Evolutionary conservation across 352 stramenopile genomes (phyloP).

Genomic region (Hyaloperonospora brassicae): DNA sequence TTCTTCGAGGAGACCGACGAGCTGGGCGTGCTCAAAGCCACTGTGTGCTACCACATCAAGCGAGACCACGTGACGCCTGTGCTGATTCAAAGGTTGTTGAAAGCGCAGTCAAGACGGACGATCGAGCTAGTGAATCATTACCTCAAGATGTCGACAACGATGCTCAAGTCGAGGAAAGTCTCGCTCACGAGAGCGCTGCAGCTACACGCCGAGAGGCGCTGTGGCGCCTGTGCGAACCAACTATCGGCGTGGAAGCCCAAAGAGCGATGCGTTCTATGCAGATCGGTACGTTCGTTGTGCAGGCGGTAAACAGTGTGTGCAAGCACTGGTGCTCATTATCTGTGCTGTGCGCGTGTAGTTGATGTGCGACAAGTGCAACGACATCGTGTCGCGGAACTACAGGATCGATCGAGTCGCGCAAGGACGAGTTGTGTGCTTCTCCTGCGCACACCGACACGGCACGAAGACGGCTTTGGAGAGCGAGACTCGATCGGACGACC

Average conservation of each 20-base stretch:
- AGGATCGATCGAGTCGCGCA: constrained; percentile 31
- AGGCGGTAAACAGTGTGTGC: not conserved
- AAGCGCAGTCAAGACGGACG: constrained; percentile 49
- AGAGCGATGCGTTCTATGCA: constrained; percentile 50
- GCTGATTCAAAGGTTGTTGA: constrained; percentile 44
- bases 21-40: constrained; percentile 39
- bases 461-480: constrained; percentile 13
- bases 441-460: constrained; percentile 44
- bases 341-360: constrained; percentile 31
- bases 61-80: constrained; percentile 32
- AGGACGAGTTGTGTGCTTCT: constrained; percentile 43
- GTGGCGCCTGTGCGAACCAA: constrained; percentile 49
- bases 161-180: constrained; percentile 28
- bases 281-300: constrained; percentile 45
- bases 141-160: constrained; percentile 43
- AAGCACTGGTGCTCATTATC: not conserved
- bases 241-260: constrained; percentile 53
- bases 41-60: constrained; percentile 59
- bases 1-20: constrained; percentile 60
- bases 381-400: constrained; percentile 57
- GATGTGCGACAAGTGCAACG: constrained; percentile 59
- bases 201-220: constrained; percentile 49
- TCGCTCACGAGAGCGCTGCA: constrained; percentile 35
- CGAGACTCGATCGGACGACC: constrained; percentile 4
- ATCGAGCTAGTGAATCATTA: constrained; percentile 64